A percentile compares a stretch with the other conserved stretches of the same genome.
Evolutionary conservation across 805 yeast species (phyloP).

Genomic region (Candida odintsovae): DNA sequence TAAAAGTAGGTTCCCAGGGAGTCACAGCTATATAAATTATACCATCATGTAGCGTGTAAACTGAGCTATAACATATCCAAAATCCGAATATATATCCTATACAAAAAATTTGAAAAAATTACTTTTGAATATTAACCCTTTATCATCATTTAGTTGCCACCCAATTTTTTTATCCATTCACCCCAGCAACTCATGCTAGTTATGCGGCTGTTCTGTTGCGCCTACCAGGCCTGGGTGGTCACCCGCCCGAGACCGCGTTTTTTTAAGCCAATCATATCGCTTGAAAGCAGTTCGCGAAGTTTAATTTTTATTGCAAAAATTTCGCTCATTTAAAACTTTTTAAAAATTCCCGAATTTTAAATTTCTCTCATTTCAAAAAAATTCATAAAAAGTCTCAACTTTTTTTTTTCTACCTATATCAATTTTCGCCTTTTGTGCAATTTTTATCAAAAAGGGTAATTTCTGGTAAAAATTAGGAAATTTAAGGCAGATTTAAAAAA

Average conservation of each 20-base stretch:
- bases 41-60: background rate
- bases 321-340: background rate
- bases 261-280: background rate
- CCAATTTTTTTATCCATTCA: background rate
- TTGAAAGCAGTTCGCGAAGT: background rate
- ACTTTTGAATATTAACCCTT: background rate
- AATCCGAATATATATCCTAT: background rate
- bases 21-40: background rate
- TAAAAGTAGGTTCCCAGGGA: background rate
- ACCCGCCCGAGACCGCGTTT: background rate
- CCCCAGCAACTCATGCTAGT: background rate
- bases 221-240: background rate
- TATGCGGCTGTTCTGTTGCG: background rate
- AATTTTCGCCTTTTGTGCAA: background rate
- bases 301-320: background rate
- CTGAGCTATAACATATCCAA: background rate
- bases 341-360: background rate
- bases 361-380: background rate
- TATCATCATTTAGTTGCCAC: background rate
- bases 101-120: background rate
- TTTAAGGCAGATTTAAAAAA: no score
- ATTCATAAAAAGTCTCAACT: background rate
- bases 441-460: background rate
- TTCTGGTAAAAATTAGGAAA: no score
- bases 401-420: background rate